Evolutionary conservation across 257 asterid genomes (phyloP), one percentile per base, ranked within the genome.

Genomic region (Solanum chilense): DNA sequence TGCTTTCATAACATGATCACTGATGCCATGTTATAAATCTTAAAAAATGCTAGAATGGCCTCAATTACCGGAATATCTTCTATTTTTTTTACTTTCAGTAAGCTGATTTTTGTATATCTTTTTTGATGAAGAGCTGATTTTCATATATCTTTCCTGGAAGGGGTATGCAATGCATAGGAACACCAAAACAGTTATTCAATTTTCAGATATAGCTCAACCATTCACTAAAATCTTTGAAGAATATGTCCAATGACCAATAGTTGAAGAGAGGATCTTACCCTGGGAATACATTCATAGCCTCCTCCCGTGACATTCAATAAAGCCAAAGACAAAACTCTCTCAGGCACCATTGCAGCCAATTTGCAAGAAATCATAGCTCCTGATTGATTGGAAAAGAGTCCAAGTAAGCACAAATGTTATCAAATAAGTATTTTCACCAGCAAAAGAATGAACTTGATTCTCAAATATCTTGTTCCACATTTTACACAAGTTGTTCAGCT

Each of bases 341-440:
- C 89, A 12, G 99, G 99, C 14, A 91, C 97, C 97, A 95, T 89
- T 75, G 98, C 94, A 69, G 99, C 99, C 91, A 97, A 90, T 92
- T 93, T 97, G 90, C 99, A 94, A 90, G 99, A 91, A 82, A 97
- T 92, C 99, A 97, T 97, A 68, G 96, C 99, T 86, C 99, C 99
- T 97, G 92, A 90, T 87, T 89, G 29, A 80, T 52, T 89, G 62
- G 71, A 84, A 71, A 70, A 86, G 41, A 49, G 82, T 31, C 25
- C 84, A 71, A 35, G 44, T 33, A 85, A 49, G 31, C 68, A 86
- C 16, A 73, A 29, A 35, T 18, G 74, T 35, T 31, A 73, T 60
- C 42, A 71, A 74, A 74, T 8, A 35, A 68, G 83, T 33, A 25
- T 47, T 18, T 69, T 69, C 47, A 2, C 82, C 45, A 45, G 83